Evolutionary conservation across 768 basidiomycete species (phyloP), one percentile per base, ranked within the genome.

Genomic region (Podaxis rugospora): DNA sequence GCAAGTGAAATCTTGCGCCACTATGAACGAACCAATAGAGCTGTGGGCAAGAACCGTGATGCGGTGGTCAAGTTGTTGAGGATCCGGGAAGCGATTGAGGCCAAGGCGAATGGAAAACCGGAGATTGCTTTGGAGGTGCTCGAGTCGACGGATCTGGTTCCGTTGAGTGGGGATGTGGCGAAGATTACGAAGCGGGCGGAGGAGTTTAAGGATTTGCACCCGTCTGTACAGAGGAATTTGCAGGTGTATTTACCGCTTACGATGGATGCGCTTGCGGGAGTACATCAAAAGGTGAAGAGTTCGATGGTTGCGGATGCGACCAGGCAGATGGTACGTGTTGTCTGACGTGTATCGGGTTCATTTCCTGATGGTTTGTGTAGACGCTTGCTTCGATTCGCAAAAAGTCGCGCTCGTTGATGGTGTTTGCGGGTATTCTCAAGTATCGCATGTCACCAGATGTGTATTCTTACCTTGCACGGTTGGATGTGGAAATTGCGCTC

Each of bases 401-500:
- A 69, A 94, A 93, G 73, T 91, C 92, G 58, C 79, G 93, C 58
- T 88, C 91, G 5, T 70, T 96, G 59, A 93, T 95, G 83, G 83
- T 93, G 59, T 97, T 93, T 74, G 93, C 90, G 32, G 90, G 90
- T 25, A 88, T 92, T 63, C 76, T 95, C 58, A 89, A 92, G 67
- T 95, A 95, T 71, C 83, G 93, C 62, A 88, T 97, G 86, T 90
- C 90, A 35, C 86, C 90, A 21, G 93, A 96, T 70, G 88, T 94
- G 62, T 94, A 95, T 75, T 89, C 89, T 35, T 92, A 95, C 71
- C 78, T 96, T 57, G 90, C 92, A 11, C 79, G 92, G 61, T 69
- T 93, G 64, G 93, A 95, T 65, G 92, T 95, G 1, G 92, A 92
- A 74, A 90, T 92, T 65, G 88, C 90, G 21, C 77, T 92, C 67